Base-by-base conservation (phyloP, 1,284 basidiomycete genomes). In the Coniophora puteana region DNA sequence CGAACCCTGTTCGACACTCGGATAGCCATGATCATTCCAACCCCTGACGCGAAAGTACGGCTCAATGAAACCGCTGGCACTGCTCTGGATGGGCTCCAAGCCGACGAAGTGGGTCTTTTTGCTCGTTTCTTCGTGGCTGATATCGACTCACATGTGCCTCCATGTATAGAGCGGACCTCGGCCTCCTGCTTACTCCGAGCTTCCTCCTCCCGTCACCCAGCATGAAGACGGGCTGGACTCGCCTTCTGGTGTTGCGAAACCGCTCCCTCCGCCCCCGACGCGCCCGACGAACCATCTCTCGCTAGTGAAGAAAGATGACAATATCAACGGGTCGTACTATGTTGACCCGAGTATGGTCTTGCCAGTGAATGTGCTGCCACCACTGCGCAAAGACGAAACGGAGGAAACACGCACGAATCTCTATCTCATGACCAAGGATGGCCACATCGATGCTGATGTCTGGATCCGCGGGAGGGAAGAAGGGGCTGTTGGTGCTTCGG, bases 231-330 rank as follows among this genome's bases (percentile, higher is more conserved):
- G 59, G 29, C 80, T 70, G 25, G 57, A 46, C 40, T 70, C 70
- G 36, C 66, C 70, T 45, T 81, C 76, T 42, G 66, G 67, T 37
- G 61, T 62, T 28, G 65, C 63, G 57, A 85, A 73, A 22, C 78
- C 76, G 10, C n/a, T n/a, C n/a, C n/a, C n/a, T 14, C 17, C 21
- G n/a, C 45, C n/a, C n/a, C 27, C 27, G 4, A 18, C 30, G 13
- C 41, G 46, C 8, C 50, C 47, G 2, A 49, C 43, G 10, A 44
- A 52, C 25, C 41, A 41, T 17, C 37, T 52, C 22, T 43, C 40
- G 5, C 17, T 44, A 30, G 11, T 23, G 10, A 21, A 29, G 30
- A 37, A 21, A 24, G 21, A 53, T 33, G 27, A 24, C 24, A 17
- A 55, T 1, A 64, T 65, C 38, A 59, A 48, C 30, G 61, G 58